Conservation (phyloP, 2,329 filamentous ascomycete genomes). For the Pleurostoma richardsiae region DNA sequence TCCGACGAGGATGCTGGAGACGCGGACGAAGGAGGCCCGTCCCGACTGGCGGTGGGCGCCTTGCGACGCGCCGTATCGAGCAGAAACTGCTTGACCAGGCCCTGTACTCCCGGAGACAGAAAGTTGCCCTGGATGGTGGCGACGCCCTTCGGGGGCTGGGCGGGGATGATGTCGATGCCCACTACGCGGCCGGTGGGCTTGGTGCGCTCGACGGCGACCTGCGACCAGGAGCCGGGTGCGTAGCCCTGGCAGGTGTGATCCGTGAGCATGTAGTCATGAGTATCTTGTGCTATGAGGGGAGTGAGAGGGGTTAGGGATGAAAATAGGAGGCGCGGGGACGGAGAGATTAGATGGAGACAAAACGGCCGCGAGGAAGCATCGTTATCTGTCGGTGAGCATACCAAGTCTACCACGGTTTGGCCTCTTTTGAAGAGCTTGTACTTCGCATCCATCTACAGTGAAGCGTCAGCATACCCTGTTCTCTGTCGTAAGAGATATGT, state of each 20-base stretch:
- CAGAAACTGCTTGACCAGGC: constrained; percentile 72
- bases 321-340: constrained; percentile 9
- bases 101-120: constrained; percentile 67
- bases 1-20: no score
- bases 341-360: no score
- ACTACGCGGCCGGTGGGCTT: constrained; percentile 73
- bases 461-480: not conserved
- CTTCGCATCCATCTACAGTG: constrained; percentile 70
- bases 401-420: constrained; percentile 86
- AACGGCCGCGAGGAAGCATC: no score
- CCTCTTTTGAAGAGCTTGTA: constrained; percentile 73
- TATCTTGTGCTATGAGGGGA: not conserved
- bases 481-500: no score
- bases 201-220: constrained; percentile 76
- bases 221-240: constrained; percentile 69
- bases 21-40: no score
- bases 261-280: not conserved
- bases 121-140: constrained; percentile 95
- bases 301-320: constrained; percentile 16
- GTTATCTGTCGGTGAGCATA: constrained; percentile 20
- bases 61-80: constrained; percentile 50
- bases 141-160: constrained; percentile 85
- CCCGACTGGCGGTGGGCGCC: constrained; percentile 1
- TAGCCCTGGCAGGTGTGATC: constrained; percentile 51
- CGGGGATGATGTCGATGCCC: constrained; percentile 91